Evolutionary conservation across 805 yeast genomes (phyloP).

Genomic region (Yamadazyma sp.): DNA sequence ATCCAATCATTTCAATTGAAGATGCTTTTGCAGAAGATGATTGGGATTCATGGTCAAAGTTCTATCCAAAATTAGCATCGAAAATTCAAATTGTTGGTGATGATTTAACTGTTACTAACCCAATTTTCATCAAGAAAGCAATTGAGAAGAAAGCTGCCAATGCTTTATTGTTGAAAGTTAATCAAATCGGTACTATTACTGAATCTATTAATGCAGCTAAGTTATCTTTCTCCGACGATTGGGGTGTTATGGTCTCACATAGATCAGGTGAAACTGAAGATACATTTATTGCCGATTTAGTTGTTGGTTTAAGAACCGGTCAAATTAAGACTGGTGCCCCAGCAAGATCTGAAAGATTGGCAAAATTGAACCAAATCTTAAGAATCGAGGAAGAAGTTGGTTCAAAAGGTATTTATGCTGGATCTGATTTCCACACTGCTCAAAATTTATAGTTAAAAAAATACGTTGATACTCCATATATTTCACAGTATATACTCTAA

Average conservation of each 20-base stretch:
- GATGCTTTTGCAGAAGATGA: constrained; percentile 24
- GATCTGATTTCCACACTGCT: constrained; percentile 10
- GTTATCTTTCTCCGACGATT: constrained; percentile 14
- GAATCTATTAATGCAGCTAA: constrained; percentile 19
- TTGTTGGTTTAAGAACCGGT: constrained; percentile 21
- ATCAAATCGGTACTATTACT: constrained; percentile 21
- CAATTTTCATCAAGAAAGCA: constrained; percentile 17
- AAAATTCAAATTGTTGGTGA: constrained; percentile 19
- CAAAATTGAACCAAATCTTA: constrained; percentile 20
- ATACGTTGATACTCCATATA: neutral
- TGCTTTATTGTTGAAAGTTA: constrained; percentile 20
- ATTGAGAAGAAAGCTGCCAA: constrained; percentile 19
- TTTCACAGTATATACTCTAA: neutral
- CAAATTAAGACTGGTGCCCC: constrained; percentile 24
- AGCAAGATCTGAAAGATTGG: constrained; percentile 22
- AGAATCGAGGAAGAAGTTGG: constrained; percentile 23
- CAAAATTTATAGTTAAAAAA: constrained; percentile 6
- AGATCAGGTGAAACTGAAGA: constrained; percentile 25
- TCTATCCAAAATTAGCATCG: constrained; percentile 12
- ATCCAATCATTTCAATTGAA: constrained; percentile 21
- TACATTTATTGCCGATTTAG: constrained; percentile 20
- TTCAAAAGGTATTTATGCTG: constrained; percentile 17
- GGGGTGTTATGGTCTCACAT: constrained; percentile 23
- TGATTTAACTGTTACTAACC: constrained; percentile 23
- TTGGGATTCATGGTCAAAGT: constrained; percentile 21